These are phyloP conservation scores for Carallia pectinifolia DNA, from an alignment of 345 rosid genomes.

Conservation along the genomic window DNA sequence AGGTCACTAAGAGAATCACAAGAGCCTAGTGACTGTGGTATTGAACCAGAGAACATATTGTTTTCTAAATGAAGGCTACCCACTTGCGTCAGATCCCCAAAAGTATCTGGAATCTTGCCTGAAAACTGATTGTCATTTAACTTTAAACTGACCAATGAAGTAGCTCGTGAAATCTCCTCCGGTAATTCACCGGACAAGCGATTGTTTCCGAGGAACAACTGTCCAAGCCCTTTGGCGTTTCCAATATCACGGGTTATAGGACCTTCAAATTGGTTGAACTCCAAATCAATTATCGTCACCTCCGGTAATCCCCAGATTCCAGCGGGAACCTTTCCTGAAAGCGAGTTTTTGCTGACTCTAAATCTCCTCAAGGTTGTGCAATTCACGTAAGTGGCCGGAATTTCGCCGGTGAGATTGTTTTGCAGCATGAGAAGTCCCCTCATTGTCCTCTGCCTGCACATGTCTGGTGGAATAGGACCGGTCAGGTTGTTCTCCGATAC, in stretches of 20 bases:
- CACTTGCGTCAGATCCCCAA: constrained; percentile 54
- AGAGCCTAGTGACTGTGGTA: constrained; percentile 66
- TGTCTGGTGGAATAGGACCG: constrained; percentile 76
- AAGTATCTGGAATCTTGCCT: constrained; percentile 51
- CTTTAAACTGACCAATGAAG: constrained; percentile 42
- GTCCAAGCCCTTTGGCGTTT: constrained; percentile 49
- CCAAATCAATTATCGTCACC: constrained; percentile 60
- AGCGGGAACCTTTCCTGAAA: constrained; percentile 64
- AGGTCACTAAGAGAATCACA: constrained; percentile 57
- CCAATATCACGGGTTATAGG: constrained; percentile 51
- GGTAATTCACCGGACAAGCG: constrained; percentile 68
- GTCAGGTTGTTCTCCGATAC: constrained; percentile 72
- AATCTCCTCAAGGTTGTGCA: constrained; percentile 64
- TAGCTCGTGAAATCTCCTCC: constrained; percentile 53
- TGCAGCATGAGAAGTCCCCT: constrained; percentile 57
- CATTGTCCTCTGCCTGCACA: constrained; percentile 86
- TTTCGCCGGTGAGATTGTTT: constrained; percentile 69
- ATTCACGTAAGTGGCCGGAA: constrained; percentile 60
- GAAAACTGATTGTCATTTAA: constrained; percentile 59
- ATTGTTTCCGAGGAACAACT: constrained; percentile 49
- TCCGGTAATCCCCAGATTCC: constrained; percentile 85
- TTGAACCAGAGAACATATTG: constrained; percentile 54
- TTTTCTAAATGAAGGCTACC: constrained; percentile 58
- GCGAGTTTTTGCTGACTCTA: constrained; percentile 64
- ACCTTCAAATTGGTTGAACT: constrained; percentile 57